Conservation (phyloP, 2,329 filamentous ascomycete genomes). For the Alternaria burnsii region DNA sequence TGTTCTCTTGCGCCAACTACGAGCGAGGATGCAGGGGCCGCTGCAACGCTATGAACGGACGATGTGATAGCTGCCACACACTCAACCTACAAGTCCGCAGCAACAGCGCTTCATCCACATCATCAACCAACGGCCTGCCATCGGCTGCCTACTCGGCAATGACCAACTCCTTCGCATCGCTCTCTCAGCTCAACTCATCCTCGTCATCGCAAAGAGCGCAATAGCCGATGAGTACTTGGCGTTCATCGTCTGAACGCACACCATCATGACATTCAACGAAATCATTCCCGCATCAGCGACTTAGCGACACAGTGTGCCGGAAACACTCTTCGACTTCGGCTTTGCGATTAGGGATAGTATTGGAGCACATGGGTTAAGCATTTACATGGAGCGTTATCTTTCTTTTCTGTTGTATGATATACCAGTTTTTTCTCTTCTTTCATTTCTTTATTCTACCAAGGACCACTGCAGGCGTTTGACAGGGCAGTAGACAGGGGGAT, state of each 20-base stretch:
- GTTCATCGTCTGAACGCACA: conserved; percentile 7
- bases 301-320: conserved; percentile 33
- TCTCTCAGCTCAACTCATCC: conserved; percentile 38
- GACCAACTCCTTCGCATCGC: conserved; percentile 53
- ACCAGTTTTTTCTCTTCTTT: conserved; percentile 5
- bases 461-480: conserved; percentile 12
- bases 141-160: conserved; percentile 49
- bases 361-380: conserved; percentile 13
- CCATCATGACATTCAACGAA: conserved; percentile 27
- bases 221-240: conserved; percentile 19
- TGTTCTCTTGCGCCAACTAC: conserved; percentile 57
- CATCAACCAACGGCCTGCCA: conserved; percentile 37
- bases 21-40: conserved; percentile 55
- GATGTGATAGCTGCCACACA: conserved; percentile 51
- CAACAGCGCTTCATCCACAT: conserved; percentile 44
- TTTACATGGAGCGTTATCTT: conserved; percentile 13
- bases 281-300: conserved; percentile 20
- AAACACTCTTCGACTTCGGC: conserved; percentile 15
- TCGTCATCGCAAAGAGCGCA: conserved; percentile 35
- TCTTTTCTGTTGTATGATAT: conserved; percentile 14
- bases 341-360: not conserved
- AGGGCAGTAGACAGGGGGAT: not conserved
- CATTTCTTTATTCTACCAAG: not conserved
- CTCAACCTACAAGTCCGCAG: conserved; percentile 51
- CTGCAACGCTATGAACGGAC: conserved; percentile 49